These are phyloP conservation scores for Colletotrichum chrysophilum DNA, from an alignment of 2,329 filamentous ascomycete genomes.

Conservation along the genomic window DNA sequence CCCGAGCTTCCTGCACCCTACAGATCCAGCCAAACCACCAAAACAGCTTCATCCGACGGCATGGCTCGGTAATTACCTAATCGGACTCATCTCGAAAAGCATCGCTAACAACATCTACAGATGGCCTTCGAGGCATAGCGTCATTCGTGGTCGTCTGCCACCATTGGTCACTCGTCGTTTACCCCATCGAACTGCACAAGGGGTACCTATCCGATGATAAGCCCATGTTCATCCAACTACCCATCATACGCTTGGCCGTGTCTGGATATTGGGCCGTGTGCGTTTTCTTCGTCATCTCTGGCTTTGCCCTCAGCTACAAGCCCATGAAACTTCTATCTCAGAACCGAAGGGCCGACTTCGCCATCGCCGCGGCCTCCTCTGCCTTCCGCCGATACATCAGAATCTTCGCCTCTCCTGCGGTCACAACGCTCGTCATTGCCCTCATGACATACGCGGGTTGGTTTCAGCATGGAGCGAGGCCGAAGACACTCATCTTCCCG, in stretches of 20 bases:
- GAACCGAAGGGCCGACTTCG: conserved; percentile 41
- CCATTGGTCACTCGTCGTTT: conserved; percentile 40
- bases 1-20: not conserved
- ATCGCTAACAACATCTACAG: conserved; percentile 28
- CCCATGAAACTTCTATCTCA: conserved; percentile 51
- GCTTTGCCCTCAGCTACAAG: conserved; percentile 62
- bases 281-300: conserved; percentile 67
- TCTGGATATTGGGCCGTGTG: conserved; percentile 62
- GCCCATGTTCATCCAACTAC: conserved; percentile 55
- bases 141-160: conserved; percentile 70
- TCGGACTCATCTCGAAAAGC: not conserved
- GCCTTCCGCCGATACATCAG: conserved; percentile 57
- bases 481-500: not conserved
- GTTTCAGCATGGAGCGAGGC: conserved; percentile 24
- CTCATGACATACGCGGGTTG: conserved; percentile 46
- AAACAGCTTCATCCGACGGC: not conserved
- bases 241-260: conserved; percentile 58
- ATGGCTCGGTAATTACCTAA: not conserved
- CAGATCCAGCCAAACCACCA: not conserved
- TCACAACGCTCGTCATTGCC: conserved; percentile 55
- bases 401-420: conserved; percentile 54
- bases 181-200: not conserved
- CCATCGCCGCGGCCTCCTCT: conserved; percentile 51
- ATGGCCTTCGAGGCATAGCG: conserved; percentile 71
- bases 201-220: conserved; percentile 32